Evolutionary conservation across 371 early-diverging fungal genomes (phyloP), one percentile per base, ranked within the genome.

Genomic region (Mortierella sp.): DNA sequence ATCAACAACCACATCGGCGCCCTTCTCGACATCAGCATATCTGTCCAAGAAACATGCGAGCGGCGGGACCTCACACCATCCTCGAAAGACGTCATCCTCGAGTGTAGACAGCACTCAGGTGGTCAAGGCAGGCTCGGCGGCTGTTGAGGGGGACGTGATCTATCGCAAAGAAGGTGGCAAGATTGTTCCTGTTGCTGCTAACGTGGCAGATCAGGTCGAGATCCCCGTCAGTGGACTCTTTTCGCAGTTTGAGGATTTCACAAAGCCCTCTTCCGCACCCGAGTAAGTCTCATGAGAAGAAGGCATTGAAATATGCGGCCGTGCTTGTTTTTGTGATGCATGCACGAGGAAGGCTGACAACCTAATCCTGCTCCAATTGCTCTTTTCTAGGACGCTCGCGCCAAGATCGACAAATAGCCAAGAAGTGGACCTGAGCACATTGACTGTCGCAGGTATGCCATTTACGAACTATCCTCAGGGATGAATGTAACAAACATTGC

Each of bases 111-210:
- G 24, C 19, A 31, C 45, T 22, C n/a, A 45, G 7, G 22, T 37
- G 19, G 37, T 37, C 37, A 61, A 61, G 52, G 44, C 45, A 5
- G 7, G 76, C 47, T 6, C 55, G 4, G 47, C 29, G 22, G 43
- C 53, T 2, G 48, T 77, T 10, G 76, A 83, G 19, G 83, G 72
- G 5, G 83, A 78, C 11, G 76, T 78, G 44, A 50, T 83, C 26
- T 83, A 83, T 50, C 58, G 79, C 39, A 78, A 70, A 40, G 79
- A 75, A n/a, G 79, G 79, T 7, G 64, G 55, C 29, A 83, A 75
- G 76, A 83, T 83, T 44, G 76, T 78, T 2, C 83, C 76, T 45
- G 83, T 78, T 2, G 47, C 68, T 24, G 39, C 24, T 5, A 29
- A 65, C 22, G 39, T 37, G 2, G 34, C 53, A 24, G 63, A 69